Percentiles rank a stretch among this genome's conserved stretches.
phyloP scores from a whole-genome alignment of 495 filamentous ascomycete genomes.

The Extremus antarcticus region DNA sequence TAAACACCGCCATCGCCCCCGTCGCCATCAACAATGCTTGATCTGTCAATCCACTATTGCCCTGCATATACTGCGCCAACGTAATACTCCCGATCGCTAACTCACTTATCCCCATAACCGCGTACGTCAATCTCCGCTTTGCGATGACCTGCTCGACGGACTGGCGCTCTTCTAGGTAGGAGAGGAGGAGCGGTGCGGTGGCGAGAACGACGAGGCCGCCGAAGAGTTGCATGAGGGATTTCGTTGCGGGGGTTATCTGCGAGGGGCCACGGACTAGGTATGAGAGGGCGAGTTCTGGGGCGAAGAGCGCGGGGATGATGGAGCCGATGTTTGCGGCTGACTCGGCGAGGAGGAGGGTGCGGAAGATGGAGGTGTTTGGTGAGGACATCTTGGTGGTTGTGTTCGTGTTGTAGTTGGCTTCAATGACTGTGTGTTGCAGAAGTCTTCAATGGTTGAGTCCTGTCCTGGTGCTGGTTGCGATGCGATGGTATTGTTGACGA shows the following conservation, averaged over 20 bases:
- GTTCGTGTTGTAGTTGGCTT: no score
- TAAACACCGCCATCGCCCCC: constrained; percentile 3
- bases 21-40: constrained; percentile 1
- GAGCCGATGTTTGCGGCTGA: constrained; percentile 6
- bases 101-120: constrained; percentile 11
- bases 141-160: constrained; percentile 10
- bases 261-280: constrained; percentile 12
- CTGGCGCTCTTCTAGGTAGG: constrained; percentile 14
- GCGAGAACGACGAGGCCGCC: constrained; percentile 6
- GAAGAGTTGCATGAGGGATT: constrained; percentile 8
- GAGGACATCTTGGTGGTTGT: not conserved
- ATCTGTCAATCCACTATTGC: constrained; percentile 11
- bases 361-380: constrained; percentile 11
- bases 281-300: constrained; percentile 6
- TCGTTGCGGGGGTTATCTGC: constrained; percentile 12
- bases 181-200: constrained; percentile 16
- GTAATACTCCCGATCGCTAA: constrained; percentile 5
- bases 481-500: not conserved
- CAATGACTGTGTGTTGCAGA: no score
- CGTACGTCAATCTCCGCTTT: constrained; percentile 14
- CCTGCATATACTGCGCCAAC: constrained; percentile 5
- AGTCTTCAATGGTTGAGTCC: not conserved
- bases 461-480: not conserved
- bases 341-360: constrained; percentile 10
- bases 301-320: constrained; percentile 8